Conservation (phyloP, 2,329 filamentous ascomycete genomes). For the Fusarium solani-melongenae region DNA sequence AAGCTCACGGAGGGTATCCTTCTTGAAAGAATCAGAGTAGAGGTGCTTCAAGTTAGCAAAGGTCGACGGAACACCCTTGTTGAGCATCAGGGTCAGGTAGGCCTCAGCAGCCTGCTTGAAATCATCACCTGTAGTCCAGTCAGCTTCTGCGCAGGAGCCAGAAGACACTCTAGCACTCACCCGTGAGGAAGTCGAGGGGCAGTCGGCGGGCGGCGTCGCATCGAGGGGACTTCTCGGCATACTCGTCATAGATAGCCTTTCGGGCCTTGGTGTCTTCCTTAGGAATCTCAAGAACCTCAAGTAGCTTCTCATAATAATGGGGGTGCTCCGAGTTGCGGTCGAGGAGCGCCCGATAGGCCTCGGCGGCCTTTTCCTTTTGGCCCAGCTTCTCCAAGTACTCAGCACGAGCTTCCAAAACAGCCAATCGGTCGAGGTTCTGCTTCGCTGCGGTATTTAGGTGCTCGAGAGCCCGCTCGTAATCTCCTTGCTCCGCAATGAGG, state of each 20-base stretch:
- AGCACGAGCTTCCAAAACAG: constrained; percentile 86
- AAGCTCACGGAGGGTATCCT: constrained; percentile 77
- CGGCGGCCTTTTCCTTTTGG: constrained; percentile 81
- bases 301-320: constrained; percentile 83
- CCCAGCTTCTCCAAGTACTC: constrained; percentile 84
- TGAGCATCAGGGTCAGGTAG: constrained; percentile 86
- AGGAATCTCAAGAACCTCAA: constrained; percentile 73
- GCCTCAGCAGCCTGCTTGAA: constrained; percentile 82
- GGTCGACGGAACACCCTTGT: constrained; percentile 93
- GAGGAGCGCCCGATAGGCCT: constrained; percentile 82
- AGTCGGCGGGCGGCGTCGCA: constrained; percentile 87
- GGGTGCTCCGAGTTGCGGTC: constrained; percentile 91
- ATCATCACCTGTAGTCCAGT: constrained; percentile 69
- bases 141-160: constrained; percentile 16
- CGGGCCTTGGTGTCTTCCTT: constrained; percentile 69
- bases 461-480: constrained; percentile 84
- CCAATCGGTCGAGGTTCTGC: constrained; percentile 83
- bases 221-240: constrained; percentile 82
- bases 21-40: constrained; percentile 83
- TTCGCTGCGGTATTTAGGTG: constrained; percentile 84
- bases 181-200: constrained; percentile 88
- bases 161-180: constrained; percentile 51
- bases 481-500: constrained; percentile 90
- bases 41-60: constrained; percentile 97
- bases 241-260: constrained; percentile 79